Conservation (phyloP, 768 basidiomycete species). For the Psilocybe sp. region DNA sequence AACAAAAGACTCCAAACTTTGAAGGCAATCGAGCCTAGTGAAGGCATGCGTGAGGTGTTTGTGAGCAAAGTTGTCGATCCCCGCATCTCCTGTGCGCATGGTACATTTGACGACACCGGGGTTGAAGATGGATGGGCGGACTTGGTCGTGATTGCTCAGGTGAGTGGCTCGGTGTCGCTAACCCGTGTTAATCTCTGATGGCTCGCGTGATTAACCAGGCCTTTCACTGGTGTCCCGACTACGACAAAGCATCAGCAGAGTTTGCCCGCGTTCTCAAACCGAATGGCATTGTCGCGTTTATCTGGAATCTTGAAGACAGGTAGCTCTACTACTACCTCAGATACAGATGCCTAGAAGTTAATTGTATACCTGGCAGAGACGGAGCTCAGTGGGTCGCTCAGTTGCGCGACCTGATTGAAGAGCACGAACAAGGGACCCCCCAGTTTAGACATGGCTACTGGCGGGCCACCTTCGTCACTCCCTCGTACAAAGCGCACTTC, state of each 20-base stretch:
- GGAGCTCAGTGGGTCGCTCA: conserved; percentile 71
- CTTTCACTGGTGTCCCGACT: conserved; percentile 92
- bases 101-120: conserved; percentile 67
- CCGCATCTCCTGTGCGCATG: conserved; percentile 55
- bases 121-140: conserved; percentile 71
- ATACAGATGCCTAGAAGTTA: too few species aligned
- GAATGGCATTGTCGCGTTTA: conserved; percentile 62
- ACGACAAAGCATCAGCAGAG: conserved; percentile 66
- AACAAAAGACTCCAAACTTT: conserved; percentile 47
- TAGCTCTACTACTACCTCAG: conserved; percentile 16
- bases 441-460: conserved; percentile 80
- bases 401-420: conserved; percentile 67
- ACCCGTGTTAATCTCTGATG: conserved; percentile 7
- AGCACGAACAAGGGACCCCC: conserved; percentile 69
- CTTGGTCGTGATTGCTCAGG: conserved; percentile 75
- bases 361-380: conserved; percentile 40
- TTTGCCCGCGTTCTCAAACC: conserved; percentile 82
- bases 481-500: conserved; percentile 60
- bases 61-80: conserved; percentile 48
- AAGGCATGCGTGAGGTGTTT: conserved; percentile 82
- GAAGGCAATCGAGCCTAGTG: conserved; percentile 78
- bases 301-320: conserved; percentile 94
- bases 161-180: conserved; percentile 17
- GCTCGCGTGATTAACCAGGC: conserved; percentile 56
- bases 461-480: conserved; percentile 65